Conservation (phyloP, 306 rosid species). For the Styphnolobium japonicum region DNA sequence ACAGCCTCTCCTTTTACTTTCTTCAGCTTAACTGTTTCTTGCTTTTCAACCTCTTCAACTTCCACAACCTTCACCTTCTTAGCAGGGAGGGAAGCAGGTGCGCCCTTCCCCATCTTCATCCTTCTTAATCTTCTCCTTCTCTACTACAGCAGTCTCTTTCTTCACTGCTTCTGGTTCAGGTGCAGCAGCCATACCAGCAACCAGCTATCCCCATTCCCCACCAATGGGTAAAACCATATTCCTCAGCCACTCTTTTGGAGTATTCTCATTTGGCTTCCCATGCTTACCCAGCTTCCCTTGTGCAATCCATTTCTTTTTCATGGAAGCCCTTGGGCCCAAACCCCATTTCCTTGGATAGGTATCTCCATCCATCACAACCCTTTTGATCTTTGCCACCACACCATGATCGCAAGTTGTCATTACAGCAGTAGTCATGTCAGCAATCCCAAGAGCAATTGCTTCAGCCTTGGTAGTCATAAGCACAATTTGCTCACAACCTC, state of each 20-base stretch:
- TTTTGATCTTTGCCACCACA: slow-evolving; percentile 77
- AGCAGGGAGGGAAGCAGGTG: slow-evolving; percentile 33
- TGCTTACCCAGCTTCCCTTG: slow-evolving; percentile 76
- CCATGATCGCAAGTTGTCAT: slow-evolving; percentile 93
- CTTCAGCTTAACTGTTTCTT: slow-evolving; percentile 24
- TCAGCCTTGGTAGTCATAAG: slow-evolving; percentile 86
- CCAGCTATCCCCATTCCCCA: slow-evolving; percentile 64
- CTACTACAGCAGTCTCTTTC: not conserved
- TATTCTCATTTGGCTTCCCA: slow-evolving; percentile 66
- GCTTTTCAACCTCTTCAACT: slow-evolving; percentile 28
- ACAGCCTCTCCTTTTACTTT: slow-evolving; percentile 20
- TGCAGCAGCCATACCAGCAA: slow-evolving; percentile 61
- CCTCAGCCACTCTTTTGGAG: slow-evolving; percentile 73
- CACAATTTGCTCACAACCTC: slow-evolving; percentile 83
- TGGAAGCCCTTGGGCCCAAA: slow-evolving; percentile 75
- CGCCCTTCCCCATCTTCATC: slow-evolving; percentile 37
- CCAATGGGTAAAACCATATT: slow-evolving; percentile 62
- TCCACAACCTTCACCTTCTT: slow-evolving; percentile 54
- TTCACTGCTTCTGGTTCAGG: slow-evolving; percentile 42
- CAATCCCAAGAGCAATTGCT: slow-evolving; percentile 82
- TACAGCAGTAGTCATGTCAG: slow-evolving; percentile 87
- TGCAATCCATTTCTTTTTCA: slow-evolving; percentile 68
- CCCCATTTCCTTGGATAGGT: slow-evolving; percentile 92
- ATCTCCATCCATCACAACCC: slow-evolving; percentile 92
- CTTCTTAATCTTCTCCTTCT: slow-evolving; percentile 26